A percentile compares a stretch with the other conserved stretches of the same genome.
Conservation (phyloP, 345 rosid genomes). For the Streptanthus diversifolius region DNA sequence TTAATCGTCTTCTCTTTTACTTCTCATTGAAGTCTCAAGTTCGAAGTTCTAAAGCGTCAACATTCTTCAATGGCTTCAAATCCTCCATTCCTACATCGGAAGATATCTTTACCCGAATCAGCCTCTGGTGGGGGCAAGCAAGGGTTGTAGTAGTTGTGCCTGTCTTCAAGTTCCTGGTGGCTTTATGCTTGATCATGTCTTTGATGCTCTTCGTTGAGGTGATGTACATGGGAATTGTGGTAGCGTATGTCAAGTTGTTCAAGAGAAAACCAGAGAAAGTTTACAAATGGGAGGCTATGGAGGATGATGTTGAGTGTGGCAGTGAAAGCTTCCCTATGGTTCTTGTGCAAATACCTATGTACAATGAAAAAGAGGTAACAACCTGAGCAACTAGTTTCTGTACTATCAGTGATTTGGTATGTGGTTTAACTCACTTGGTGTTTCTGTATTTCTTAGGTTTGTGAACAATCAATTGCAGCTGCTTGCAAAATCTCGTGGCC, state of each 20-base stretch:
- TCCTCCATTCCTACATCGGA: conserved; percentile 4
- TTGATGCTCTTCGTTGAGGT: conserved; percentile 48
- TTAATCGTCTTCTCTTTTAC: conserved; percentile 13
- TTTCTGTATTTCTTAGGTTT: conserved; percentile 42
- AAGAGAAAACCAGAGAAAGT: conserved; percentile 40
- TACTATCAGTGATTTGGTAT: neutral
- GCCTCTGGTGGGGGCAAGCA: conserved; percentile 26
- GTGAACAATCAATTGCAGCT: conserved; percentile 59
- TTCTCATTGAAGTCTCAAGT: conserved; percentile 25
- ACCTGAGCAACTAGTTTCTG: neutral
- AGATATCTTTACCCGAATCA: neutral
- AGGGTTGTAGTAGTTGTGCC: conserved; percentile 34
- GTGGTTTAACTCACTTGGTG: neutral
- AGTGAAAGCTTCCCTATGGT: conserved; percentile 42
- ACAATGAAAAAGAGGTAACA: conserved; percentile 51
- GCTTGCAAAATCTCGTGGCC: conserved; percentile 68
- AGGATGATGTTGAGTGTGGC: conserved; percentile 43
- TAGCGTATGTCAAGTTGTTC: conserved; percentile 40
- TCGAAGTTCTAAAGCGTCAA: conserved; percentile 20
- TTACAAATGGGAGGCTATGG: conserved; percentile 45
- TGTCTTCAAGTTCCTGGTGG: conserved; percentile 38
- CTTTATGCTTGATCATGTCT: conserved; percentile 44
- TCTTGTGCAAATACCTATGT: conserved; percentile 57
- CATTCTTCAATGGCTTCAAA: conserved; percentile 17
- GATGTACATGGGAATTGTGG: conserved; percentile 48